Percentiles rank a stretch among this genome's conserved stretches.
Conservation (phyloP, 495 filamentous ascomycete species). For the Trichoderma asperelloides region DNA sequence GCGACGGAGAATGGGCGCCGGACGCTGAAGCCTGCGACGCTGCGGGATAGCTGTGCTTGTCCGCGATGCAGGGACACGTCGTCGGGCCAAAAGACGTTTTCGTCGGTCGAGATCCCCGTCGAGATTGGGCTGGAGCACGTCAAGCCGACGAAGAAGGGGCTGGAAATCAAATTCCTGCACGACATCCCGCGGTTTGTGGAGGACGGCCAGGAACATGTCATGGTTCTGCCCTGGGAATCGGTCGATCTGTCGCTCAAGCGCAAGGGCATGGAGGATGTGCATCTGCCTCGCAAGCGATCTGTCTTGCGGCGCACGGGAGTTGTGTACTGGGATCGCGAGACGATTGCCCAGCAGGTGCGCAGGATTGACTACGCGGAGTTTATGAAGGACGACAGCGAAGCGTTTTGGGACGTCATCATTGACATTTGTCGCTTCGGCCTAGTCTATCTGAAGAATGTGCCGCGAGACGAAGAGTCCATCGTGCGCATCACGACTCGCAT, state of each 20-base stretch:
- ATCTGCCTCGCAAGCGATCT: neutral
- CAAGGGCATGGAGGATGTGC: neutral
- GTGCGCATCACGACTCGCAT: conserved; percentile 59
- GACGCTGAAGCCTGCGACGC: conserved; percentile 40
- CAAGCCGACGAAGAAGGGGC: conserved; percentile 19
- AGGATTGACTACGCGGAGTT: conserved; percentile 60
- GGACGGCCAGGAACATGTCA: conserved; percentile 15
- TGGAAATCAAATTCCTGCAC: conserved; percentile 50
- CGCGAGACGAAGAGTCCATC: conserved; percentile 53
- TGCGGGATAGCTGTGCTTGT: conserved; percentile 75
- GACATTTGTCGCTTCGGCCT: conserved; percentile 53
- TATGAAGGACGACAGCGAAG: conserved; percentile 42
- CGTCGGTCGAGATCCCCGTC: conserved; percentile 59
- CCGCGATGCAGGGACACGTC: conserved; percentile 61
- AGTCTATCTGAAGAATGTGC: conserved; percentile 63
- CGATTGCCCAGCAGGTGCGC: conserved; percentile 16
- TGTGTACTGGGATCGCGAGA: conserved; percentile 26
- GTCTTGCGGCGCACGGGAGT: conserved; percentile 2
- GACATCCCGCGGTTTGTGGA: conserved; percentile 16
- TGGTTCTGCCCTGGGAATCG: conserved; percentile 11
- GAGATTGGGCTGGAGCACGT: conserved; percentile 34
- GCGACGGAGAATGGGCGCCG: neutral
- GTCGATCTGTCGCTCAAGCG: conserved; percentile 10
- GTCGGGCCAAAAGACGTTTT: conserved; percentile 76
- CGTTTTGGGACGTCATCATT: conserved; percentile 44